These are phyloP conservation scores for Suhomyces bribrorum DNA, from an alignment of 1,139 yeast species.

Conservation along the genomic window DNA sequence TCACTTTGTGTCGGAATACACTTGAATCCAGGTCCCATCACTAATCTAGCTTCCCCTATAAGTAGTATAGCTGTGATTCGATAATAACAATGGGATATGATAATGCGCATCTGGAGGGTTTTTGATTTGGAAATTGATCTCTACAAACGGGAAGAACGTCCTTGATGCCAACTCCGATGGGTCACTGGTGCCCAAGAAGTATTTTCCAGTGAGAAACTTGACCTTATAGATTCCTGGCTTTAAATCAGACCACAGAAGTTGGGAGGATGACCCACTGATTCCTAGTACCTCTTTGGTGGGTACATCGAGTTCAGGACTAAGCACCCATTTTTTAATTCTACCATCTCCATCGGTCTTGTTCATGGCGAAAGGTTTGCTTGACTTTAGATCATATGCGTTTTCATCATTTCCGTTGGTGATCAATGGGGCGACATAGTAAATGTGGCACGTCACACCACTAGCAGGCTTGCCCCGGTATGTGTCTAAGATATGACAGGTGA, in stretches of 20 bases:
- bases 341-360: constrained; percentile 79
- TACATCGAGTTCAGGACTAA: constrained; percentile 38
- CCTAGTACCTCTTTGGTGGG: constrained; percentile 32
- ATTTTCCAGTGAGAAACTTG: constrained; percentile 70
- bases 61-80: constrained; percentile 85
- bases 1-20: too few relatives aligned
- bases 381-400: constrained; percentile 27
- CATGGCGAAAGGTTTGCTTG: constrained; percentile 52
- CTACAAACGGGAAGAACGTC: constrained; percentile 84
- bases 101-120: constrained; percentile 75
- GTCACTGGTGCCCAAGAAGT: constrained; percentile 42
- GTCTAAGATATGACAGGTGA: constrained; percentile 86
- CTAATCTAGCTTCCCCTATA: constrained; percentile 81
- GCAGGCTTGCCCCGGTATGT: constrained; percentile 88
- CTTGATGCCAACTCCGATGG: constrained; percentile 21
- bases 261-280: constrained; percentile 18
- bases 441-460: constrained; percentile 58
- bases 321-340: constrained; percentile 67
- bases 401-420: constrained; percentile 28
- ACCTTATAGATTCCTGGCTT: constrained; percentile 69
- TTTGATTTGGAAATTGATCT: constrained; percentile 66
- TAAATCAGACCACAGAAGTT: constrained; percentile 43
- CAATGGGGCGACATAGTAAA: constrained; percentile 41
- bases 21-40: too few relatives aligned
- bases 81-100: constrained; percentile 79